Conservation (phyloP, 805 yeast genomes). For the Wickerhamomyces ciferrii region DNA sequence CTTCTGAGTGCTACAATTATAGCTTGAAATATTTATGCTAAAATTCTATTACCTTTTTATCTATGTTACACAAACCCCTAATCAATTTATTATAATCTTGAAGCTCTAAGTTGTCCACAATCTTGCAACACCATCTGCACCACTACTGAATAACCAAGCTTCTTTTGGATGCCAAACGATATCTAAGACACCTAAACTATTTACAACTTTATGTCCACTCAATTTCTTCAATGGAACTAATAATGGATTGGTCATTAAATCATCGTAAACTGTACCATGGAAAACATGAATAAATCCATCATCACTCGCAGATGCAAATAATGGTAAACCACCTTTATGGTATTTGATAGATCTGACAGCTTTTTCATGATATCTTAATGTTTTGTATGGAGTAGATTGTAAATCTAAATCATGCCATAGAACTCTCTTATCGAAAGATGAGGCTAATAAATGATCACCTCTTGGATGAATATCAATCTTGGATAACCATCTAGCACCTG, state of each 20-base stretch:
- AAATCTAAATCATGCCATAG: slow-evolving; percentile 97
- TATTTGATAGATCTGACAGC: slow-evolving; percentile 87
- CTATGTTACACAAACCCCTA: background rate
- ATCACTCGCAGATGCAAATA: slow-evolving; percentile 92
- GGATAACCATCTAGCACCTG: slow-evolving; percentile 95
- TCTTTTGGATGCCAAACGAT: slow-evolving; percentile 96
- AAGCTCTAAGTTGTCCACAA: slow-evolving; percentile 78
- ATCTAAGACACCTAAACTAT: slow-evolving; percentile 81
- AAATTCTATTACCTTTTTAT: background rate
- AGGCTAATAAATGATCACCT: slow-evolving; percentile 91
- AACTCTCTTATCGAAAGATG: slow-evolving; percentile 91
- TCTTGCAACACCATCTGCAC: slow-evolving; percentile 95
- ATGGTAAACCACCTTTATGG: slow-evolving; percentile 81
- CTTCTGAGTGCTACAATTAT: too few relatives aligned
- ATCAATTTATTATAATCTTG: too few relatives aligned
- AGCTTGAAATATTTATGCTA: background rate
- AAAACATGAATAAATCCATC: slow-evolving; percentile 91
- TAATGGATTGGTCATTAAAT: slow-evolving; percentile 89
- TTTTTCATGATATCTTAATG: slow-evolving; percentile 88
- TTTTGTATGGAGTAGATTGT: slow-evolving; percentile 86
- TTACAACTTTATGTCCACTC: slow-evolving; percentile 79
- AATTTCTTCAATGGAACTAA: slow-evolving; percentile 93
- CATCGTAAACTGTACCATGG: slow-evolving; percentile 96
- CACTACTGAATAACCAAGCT: slow-evolving; percentile 96
- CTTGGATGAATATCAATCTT: slow-evolving; percentile 91